Evolutionary conservation across 768 basidiomycete genomes (phyloP), one percentile per base, ranked within the genome.

Genomic region (Sarcomyxa edulis): DNA sequence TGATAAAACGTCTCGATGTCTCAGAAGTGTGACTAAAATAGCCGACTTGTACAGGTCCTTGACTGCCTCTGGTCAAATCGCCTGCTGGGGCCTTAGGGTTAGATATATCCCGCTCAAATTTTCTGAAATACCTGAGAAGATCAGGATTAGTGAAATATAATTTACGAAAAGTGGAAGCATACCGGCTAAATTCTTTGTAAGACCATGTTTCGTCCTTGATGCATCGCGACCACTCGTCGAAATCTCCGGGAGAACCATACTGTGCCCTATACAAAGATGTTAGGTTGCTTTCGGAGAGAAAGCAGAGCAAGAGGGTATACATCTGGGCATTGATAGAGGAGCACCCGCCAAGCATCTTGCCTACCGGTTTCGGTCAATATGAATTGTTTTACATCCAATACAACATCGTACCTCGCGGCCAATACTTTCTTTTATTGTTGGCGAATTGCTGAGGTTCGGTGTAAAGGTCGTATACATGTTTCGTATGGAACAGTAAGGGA

Each of bases 321-420:
- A 72, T 68, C 48, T 68, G 59, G 10, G 82, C 83, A 48, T 87
- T 86, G 32, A 84, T 72, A 2, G 78, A 68, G 4, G 79, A 78
- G 40, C 84, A 87, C 51, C 84, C 84, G 16, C 84, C 84, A 5
- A 88, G 68, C 53, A 87, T 62, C 50, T 77, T 84, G 1, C 61
- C 83, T 84, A 36, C n/a, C n/a, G n/a, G n/a, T n/a, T n/a, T n/a
- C n/a, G n/a, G n/a, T n/a, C n/a, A n/a, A n/a, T n/a, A n/a, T n/a
- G n/a, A n/a, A n/a, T n/a, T n/a, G n/a, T n/a, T 15, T 8, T 26
- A 32, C 26, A 28, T 24, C 42, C 22, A 32, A 16, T 7, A 35
- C 21, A 3, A 25, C 14, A 6, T 47, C 55, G 6, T 48, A 81
- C 83, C 84, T 62, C 84, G 63, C 0, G 84, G 84, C 77, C 80